Evolutionary conservation across 1,284 basidiomycete species (phyloP).

Genomic region (Microbotryomycetes sp.): DNA sequence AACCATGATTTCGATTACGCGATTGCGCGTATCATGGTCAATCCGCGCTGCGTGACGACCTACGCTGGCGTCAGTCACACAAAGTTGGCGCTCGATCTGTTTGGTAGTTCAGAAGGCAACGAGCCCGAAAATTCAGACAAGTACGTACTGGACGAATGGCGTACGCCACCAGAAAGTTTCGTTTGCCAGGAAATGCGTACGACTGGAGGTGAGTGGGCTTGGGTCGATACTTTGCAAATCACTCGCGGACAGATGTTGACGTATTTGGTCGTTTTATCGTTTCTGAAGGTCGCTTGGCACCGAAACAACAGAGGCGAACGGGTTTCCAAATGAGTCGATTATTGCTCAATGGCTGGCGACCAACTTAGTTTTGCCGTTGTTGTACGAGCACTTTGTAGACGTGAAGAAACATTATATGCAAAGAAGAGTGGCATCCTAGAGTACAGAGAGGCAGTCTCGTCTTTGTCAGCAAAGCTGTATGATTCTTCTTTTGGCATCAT

Average conservation of each 20-base stretch:
- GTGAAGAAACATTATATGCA: too few species aligned
- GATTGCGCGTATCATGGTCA: conserved; percentile 66
- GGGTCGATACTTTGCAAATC: too few species aligned
- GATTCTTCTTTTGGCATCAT: too few species aligned
- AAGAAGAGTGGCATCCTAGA: too few species aligned
- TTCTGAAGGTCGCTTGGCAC: conserved; percentile 80
- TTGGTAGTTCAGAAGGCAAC: conserved; percentile 62
- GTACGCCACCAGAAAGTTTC: conserved; percentile 86
- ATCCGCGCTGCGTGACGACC: conserved; percentile 89
- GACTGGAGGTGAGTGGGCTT: conserved; percentile 30
- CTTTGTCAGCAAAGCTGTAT: too few species aligned
- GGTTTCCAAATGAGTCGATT: conserved; percentile 51
- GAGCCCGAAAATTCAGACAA: conserved; percentile 51
- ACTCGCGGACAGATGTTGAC: too few species aligned
- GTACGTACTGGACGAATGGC: conserved; percentile 85
- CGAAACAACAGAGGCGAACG: conserved; percentile 79
- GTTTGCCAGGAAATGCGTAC: conserved; percentile 88
- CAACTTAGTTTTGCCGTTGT: conserved; percentile 12
- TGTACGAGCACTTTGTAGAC: too few species aligned
- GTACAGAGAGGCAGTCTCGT: too few species aligned
- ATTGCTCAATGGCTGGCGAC: conserved; percentile 31
- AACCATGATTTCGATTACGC: conserved; percentile 80
- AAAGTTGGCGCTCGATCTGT: conserved; percentile 80
- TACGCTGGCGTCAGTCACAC: conserved; percentile 93
- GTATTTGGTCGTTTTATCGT: too few species aligned